Evolutionary conservation across 768 basidiomycete genomes (phyloP).

Genomic region (Phaeotremella skinneri): DNA sequence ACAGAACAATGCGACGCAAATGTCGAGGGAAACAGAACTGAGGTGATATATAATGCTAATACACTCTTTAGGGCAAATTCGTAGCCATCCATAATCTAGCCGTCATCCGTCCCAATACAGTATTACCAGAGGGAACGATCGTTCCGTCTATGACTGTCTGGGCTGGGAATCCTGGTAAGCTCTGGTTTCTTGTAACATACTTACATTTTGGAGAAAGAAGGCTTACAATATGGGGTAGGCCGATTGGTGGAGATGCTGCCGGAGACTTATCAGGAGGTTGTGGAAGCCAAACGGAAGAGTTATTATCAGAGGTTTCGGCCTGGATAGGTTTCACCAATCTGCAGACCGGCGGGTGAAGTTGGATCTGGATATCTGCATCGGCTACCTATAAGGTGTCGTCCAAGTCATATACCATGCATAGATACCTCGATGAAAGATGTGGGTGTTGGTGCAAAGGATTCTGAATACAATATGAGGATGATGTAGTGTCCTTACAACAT

Average conservation of each 20-base stretch:
- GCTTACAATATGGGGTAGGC: constrained; percentile 57
- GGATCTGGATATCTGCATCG: too few relatives aligned
- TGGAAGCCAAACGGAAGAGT: constrained; percentile 79
- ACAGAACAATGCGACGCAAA: neutral
- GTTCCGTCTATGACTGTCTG: constrained; percentile 84
- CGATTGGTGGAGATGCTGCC: constrained; percentile 79
- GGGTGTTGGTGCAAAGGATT: neutral
- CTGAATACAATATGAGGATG: neutral
- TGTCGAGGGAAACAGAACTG: too few relatives aligned
- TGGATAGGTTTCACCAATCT: too few relatives aligned
- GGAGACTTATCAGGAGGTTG: constrained; percentile 88
- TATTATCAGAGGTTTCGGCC: constrained; percentile 82
- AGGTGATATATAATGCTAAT: too few relatives aligned
- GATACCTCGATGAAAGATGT: neutral
- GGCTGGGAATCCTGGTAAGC: constrained; percentile 80
- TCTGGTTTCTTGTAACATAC: neutral
- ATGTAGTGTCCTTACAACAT: too few relatives aligned
- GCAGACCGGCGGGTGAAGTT: too few relatives aligned
- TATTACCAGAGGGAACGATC: constrained; percentile 87
- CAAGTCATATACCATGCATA: neutral
- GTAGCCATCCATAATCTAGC: constrained; percentile 95
- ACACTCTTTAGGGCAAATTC: constrained; percentile 97
- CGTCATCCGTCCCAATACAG: constrained; percentile 80
- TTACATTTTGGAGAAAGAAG: neutral
- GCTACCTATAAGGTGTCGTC: too few relatives aligned